Evolutionary conservation across 768 basidiomycete genomes (phyloP), one percentile per base, ranked within the genome.

Genomic region (Boletus insuetus): DNA sequence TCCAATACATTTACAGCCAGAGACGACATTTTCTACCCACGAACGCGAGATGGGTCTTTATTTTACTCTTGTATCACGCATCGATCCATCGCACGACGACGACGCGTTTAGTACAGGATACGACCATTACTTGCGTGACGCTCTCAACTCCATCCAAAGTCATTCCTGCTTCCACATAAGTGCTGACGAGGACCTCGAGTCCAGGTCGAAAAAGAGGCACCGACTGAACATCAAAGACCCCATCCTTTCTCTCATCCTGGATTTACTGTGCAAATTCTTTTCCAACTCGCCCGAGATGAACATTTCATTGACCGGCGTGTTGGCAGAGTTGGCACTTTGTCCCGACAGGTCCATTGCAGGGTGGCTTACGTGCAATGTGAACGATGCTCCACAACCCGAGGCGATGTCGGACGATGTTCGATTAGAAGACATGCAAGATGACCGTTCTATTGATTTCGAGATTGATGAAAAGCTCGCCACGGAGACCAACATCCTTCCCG

Each of bases 1-100:
- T 40, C 73, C 79, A 13, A 61, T 77, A 24, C 85, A 84, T 59
- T 62, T 71, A 20, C 86, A 86, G 63, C 89, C 91, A 3, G 81
- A 81, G 54, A 88, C 84, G 34, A 92, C 88, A 19, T 85, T 81
- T 67, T 82, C 80, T n/a, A 88, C 89, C 2, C 90, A 91, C 65
- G 87, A 91, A 64, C 85, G 87, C 22, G 91, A 94, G 73, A 87
- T 90, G 80, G 83, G 80, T 6, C 78, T 94, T 22, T 94, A 94
- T 61, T 78, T 89, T 48, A 76, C 85, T 22, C 79, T 91, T 2
- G 83, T 94, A 17, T 89, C 87, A n/a, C 82, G 87, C 16, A 79
- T 90, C 17, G 85, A 91, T 62, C 86, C 87, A 26, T 79, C 80
- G 17, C 84, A 89, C 61, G 78, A 75, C 57, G 80, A 79, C 38